A percentile compares a stretch with the other conserved stretches of the same genome.
Conservation (phyloP, 495 filamentous ascomycete genomes). For the Aspergillus kassunensis region DNA sequence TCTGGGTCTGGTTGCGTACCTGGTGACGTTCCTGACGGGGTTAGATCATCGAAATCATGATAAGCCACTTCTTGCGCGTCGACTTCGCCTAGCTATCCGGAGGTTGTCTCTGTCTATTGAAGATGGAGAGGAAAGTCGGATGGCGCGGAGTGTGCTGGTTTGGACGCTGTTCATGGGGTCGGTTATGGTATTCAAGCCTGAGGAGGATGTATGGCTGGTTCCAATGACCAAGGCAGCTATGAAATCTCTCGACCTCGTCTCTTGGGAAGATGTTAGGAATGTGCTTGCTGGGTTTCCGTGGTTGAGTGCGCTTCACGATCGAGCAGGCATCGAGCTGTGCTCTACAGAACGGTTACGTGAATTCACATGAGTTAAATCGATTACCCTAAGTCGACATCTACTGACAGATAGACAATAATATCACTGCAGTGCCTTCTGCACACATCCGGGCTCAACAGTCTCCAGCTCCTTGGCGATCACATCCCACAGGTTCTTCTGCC, state of each 20-base stretch:
- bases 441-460: slow-evolving; percentile 1
- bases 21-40: not conserved
- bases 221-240: not conserved
- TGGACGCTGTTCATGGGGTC: not conserved
- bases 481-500: not conserved
- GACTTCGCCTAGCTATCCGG: not conserved
- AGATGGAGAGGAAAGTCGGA: not conserved
- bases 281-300: not conserved
- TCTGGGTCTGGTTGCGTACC: not conserved
- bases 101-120: not conserved
- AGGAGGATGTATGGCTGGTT: not conserved
- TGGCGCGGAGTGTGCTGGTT: not conserved
- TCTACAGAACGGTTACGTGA: not conserved
- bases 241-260: not conserved
- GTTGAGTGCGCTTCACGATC: not conserved
- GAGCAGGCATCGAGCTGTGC: not conserved
- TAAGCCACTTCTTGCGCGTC: not conserved
- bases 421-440: not conserved
- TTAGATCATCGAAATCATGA: not conserved
- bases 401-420: not conserved
- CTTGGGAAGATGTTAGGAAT: not conserved
- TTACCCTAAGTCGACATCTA: not conserved
- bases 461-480: not conserved
- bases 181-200: not conserved
- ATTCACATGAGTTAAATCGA: not conserved